These are phyloP conservation scores for Botrytis hyacinthi DNA, from an alignment of 2,329 filamentous ascomycete genomes.

Conservation along the genomic window DNA sequence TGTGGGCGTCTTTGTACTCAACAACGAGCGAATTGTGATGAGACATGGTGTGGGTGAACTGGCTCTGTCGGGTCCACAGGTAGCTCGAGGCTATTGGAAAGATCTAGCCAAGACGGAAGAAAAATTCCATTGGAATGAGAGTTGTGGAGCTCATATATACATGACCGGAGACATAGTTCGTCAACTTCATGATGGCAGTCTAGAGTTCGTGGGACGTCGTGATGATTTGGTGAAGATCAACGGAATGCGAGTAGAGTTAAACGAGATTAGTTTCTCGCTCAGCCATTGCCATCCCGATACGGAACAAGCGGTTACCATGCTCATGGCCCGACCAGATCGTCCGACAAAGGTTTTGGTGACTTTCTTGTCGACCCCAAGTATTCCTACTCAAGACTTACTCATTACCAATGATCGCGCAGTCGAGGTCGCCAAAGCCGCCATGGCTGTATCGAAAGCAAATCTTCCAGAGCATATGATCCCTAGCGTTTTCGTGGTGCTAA, in stretches of 20 bases:
- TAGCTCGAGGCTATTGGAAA: conserved; percentile 60
- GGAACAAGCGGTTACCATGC: conserved; percentile 43
- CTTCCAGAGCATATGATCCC: conserved; percentile 30
- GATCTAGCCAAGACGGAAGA: conserved; percentile 56
- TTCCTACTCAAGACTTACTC: not conserved
- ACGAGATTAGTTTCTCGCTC: conserved; percentile 43
- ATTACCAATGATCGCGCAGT: not conserved
- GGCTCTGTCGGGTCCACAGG: conserved; percentile 48
- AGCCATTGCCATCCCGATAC: conserved; percentile 21
- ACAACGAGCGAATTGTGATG: conserved; percentile 27
- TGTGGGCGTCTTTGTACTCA: conserved; percentile 41
- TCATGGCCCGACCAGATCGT: conserved; percentile 41
- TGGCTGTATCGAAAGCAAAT: not conserved
- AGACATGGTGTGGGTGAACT: conserved; percentile 35
- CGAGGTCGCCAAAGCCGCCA: conserved; percentile 19
- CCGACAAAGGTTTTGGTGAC: conserved; percentile 33
- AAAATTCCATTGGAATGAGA: conserved; percentile 56
- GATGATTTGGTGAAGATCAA: conserved; percentile 67
- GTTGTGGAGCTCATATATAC: conserved; percentile 48
- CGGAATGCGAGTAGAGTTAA: conserved; percentile 63
- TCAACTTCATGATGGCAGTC: conserved; percentile 49
- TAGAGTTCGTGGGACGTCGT: conserved; percentile 60
- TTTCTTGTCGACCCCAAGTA: conserved; percentile 5
- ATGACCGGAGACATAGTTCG: conserved; percentile 59
- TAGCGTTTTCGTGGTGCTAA: conserved; percentile 21